Evolutionary conservation across 1,284 basidiomycete species (phyloP).

Genomic region (Trichosporon inkin): DNA sequence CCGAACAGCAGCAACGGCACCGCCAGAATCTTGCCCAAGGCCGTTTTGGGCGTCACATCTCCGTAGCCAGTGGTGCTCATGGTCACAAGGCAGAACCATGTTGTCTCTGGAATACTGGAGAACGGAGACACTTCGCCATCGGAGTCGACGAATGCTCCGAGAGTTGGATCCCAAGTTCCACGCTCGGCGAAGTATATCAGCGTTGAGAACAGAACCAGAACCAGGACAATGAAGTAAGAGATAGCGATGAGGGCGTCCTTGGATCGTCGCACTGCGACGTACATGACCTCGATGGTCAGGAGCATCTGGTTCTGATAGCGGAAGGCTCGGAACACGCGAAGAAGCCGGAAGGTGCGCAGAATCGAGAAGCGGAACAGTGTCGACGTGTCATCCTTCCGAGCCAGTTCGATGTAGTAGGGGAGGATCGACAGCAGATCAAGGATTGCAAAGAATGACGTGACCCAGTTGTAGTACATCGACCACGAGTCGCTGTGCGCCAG

Average conservation of each 20-base stretch:
- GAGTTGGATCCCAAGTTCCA: slow-evolving; percentile 73
- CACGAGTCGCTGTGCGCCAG: slow-evolving; percentile 51
- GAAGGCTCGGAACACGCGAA: slow-evolving; percentile 83
- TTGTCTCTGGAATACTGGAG: slow-evolving; percentile 72
- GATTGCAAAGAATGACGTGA: slow-evolving; percentile 68
- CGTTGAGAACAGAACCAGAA: slow-evolving; percentile 78
- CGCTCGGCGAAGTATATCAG: slow-evolving; percentile 81
- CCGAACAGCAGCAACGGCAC: slow-evolving; percentile 80
- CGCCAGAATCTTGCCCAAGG: slow-evolving; percentile 74
- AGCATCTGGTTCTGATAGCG: slow-evolving; percentile 61
- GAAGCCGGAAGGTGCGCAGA: slow-evolving; percentile 66
- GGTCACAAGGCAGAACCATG: slow-evolving; percentile 61
- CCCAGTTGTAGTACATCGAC: slow-evolving; percentile 48
- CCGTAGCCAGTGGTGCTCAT: slow-evolving; percentile 57
- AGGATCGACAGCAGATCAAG: slow-evolving; percentile 77
- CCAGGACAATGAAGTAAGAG: slow-evolving; percentile 81
- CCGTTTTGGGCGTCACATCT: slow-evolving; percentile 76
- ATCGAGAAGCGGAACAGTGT: slow-evolving; percentile 85
- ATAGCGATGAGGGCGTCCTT: slow-evolving; percentile 80
- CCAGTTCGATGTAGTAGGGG: slow-evolving; percentile 80
- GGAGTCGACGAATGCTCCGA: slow-evolving; percentile 73
- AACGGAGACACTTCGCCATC: slow-evolving; percentile 62
- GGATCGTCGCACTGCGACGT: slow-evolving; percentile 74
- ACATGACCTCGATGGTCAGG: slow-evolving; percentile 88
- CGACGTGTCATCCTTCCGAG: slow-evolving; percentile 77